A percentile compares a stretch with the other conserved stretches of the same genome.
Conservation (phyloP, 2,329 filamentous ascomycete genomes). For the Fusarium subglutinans region DNA sequence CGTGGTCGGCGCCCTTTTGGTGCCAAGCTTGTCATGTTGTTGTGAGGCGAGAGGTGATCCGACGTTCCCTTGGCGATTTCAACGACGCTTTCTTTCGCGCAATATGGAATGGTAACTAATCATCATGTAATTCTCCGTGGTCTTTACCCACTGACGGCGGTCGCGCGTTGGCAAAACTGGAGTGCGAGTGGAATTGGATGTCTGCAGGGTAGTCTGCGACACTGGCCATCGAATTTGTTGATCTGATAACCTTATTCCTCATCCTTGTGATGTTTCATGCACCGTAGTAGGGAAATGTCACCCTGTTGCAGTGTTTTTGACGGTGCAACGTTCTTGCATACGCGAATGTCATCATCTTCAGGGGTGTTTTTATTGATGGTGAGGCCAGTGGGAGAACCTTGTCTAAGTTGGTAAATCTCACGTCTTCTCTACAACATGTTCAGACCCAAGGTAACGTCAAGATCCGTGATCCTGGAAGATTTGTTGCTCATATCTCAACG, state of each 20-base stretch:
- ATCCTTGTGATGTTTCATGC: neutral
- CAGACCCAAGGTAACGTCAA: neutral
- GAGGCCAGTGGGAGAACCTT: neutral
- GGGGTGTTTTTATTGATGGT: neutral
- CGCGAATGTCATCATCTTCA: neutral
- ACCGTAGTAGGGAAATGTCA: neutral
- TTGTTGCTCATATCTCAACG: neutral
- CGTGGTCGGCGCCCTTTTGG: neutral
- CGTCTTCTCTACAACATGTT: neutral
- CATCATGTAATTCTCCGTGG: neutral
- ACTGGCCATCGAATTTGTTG: neutral
- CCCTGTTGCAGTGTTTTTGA: neutral
- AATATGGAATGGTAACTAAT: neutral
- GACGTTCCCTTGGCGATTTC: neutral
- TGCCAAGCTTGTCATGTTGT: neutral
- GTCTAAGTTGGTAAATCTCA: neutral
- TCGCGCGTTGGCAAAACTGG: too few species aligned
- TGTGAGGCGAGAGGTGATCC: neutral
- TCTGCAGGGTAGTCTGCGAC: neutral
- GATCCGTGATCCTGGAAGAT: too few species aligned
- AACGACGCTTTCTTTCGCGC: accelerated
- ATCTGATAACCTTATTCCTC: neutral
- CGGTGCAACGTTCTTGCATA: neutral
- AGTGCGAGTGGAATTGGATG: neutral
- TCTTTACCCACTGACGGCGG: accelerated